Evolutionary conservation across 129 eudicot species (phyloP).

Genomic region (Mikania micrantha): DNA sequence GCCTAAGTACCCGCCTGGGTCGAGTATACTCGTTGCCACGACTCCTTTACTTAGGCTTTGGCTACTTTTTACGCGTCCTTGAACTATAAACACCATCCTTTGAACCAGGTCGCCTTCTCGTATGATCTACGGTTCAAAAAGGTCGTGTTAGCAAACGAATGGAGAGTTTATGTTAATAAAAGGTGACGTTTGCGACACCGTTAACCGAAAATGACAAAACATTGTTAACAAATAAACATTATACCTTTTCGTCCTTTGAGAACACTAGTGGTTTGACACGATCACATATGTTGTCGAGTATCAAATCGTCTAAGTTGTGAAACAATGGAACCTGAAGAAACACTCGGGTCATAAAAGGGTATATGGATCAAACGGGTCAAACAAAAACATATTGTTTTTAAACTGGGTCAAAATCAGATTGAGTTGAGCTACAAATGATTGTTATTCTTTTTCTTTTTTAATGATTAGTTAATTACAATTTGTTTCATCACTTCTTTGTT

Average conservation of each 20-base stretch:
- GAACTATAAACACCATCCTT: constrained; percentile 78
- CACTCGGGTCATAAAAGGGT: no score
- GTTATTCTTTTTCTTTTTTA: not conserved
- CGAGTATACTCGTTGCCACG: constrained; percentile 64
- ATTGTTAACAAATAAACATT: not conserved
- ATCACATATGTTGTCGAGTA: constrained; percentile 91
- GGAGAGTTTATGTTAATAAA: not conserved
- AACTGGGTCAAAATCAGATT: not conserved
- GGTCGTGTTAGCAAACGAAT: not conserved
- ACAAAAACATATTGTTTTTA: no score
- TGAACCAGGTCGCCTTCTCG: constrained; percentile 94
- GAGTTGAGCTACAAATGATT: not conserved
- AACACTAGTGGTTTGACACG: constrained; percentile 75
- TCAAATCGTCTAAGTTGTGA: constrained; percentile 77
- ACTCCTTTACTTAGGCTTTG: constrained; percentile 87
- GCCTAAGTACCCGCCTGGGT: constrained; percentile 84
- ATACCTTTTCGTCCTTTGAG: constrained; percentile 94
- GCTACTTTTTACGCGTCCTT: constrained; percentile 65
- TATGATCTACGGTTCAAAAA: constrained; percentile 44
- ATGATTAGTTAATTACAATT: not conserved
- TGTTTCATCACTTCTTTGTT: no score
- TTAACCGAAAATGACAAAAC: not conserved
- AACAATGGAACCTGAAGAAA: constrained; percentile 67
- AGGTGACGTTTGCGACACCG: not conserved
- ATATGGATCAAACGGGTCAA: no score